Percentiles rank a stretch among this genome's conserved stretches.
Conservation (phyloP, 208 protist species). For the Lotmaria passim region DNA sequence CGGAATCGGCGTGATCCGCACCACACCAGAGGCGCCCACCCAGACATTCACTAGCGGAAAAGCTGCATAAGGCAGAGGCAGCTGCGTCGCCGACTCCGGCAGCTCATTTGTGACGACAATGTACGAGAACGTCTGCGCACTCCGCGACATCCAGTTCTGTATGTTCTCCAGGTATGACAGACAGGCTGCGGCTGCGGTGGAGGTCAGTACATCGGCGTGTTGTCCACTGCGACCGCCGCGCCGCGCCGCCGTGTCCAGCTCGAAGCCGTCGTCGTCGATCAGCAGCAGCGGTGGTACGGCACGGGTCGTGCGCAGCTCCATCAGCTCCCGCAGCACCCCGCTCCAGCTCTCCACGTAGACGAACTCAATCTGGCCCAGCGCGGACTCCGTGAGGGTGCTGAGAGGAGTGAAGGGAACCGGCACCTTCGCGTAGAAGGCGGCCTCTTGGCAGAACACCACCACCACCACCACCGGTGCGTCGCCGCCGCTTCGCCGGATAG, state of each 20-base stretch:
- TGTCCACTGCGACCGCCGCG: neutral
- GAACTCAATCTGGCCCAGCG: slow-evolving; percentile 63
- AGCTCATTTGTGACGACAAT: slow-evolving; percentile 52
- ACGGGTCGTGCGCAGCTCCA: slow-evolving; percentile 24
- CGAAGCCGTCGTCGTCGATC: slow-evolving; percentile 65
- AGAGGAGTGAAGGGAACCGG: slow-evolving; percentile 67
- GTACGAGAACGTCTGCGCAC: slow-evolving; percentile 39
- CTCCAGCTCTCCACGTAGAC: slow-evolving; percentile 49
- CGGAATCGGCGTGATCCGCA: slow-evolving; percentile 44
- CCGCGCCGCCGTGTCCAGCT: slow-evolving; percentile 1
- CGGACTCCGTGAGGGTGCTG: slow-evolving; percentile 32
- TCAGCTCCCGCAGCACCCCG: slow-evolving; percentile 45
- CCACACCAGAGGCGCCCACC: slow-evolving; percentile 44
- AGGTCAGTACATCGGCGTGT: slow-evolving; percentile 18
- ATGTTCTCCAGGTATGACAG: slow-evolving; percentile 54
- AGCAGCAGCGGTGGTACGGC: slow-evolving; percentile 49
- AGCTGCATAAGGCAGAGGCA: slow-evolving; percentile 47
- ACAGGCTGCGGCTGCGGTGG: slow-evolving; percentile 19
- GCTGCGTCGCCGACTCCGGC: slow-evolving; percentile 19
- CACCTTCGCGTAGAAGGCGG: slow-evolving; percentile 54
- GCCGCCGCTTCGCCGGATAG: slow-evolving; percentile 19
- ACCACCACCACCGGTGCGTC: slow-evolving; percentile 19
- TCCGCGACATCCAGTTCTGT: slow-evolving; percentile 32
- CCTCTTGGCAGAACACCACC: slow-evolving; percentile 60
- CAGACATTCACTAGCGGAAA: slow-evolving; percentile 59